Evolutionary conservation across 129 eudicot genomes (phyloP), one percentile per base, ranked within the genome.

Genomic region (Gnaphalium uliginosum): DNA sequence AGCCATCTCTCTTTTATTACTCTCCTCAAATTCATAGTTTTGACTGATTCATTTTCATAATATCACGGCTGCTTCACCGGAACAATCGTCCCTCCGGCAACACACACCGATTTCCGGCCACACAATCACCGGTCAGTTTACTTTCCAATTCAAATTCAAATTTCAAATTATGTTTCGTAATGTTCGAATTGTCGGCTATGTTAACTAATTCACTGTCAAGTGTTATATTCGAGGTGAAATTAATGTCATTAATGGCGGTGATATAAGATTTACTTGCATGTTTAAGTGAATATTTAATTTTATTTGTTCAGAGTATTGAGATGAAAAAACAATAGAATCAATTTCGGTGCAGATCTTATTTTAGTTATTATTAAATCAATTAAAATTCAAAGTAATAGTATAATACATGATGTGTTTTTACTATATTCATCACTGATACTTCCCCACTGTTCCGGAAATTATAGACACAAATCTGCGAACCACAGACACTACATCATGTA

Each of bases 241-340:
- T 73, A 73, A 79, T 73, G 79, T 66, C 79, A 79, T 73, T 73
- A 79, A 79, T 79, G 79, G 54, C 57, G 79, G 54, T n/a, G 69
- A 72, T 10, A 62, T 46, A 64, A 23, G 66, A 61, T 41, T 61
- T 74, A 41, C 53, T 70, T 35, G 37, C 15, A 56, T 7, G 35
- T 46, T 29, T 32, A 66, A 56, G 35, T 63, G 25, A 19, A 24
- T 37, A 64, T 72, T 72, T 72, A 79, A 72, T 54, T 73, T 15
- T 8, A 56, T 72, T 26, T 73, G 57, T 66, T 33, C 74, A 73
- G 74, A n/a, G 29, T 43, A 64, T 21, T 51, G 46, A 51, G 74
- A 72, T 72, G 83, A 66, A 29, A 64, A 72, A 64, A 64, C 48
- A 66, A 79, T 24, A n/a, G 27, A 64, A 65, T 79, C 61, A 53